Conservation (phyloP, 139 green algal genomes). For the Bryopsis sp. region DNA sequence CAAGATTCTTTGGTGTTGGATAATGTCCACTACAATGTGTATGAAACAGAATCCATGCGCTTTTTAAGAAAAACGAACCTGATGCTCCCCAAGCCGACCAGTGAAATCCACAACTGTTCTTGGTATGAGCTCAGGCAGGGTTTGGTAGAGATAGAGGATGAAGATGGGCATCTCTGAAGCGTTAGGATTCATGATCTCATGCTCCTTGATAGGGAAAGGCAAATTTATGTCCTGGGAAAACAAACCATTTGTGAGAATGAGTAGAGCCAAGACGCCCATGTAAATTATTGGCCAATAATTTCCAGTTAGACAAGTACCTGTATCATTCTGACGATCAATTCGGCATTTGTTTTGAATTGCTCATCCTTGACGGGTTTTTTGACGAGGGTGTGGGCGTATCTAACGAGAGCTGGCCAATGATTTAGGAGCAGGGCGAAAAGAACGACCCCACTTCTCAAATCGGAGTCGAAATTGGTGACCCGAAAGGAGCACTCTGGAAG, state of each 20-base stretch:
- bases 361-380: not conserved
- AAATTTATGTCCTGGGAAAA: conserved; percentile 38
- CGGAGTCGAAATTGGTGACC: conserved; percentile 43
- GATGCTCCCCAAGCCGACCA: conserved; percentile 44
- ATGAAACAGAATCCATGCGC: no score
- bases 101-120: conserved; percentile 45
- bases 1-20: no score
- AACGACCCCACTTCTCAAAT: conserved; percentile 44
- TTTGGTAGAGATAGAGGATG: conserved; percentile 50
- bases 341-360: conserved; percentile 22
- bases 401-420: conserved; percentile 15
- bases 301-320: no score
- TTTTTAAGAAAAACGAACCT: no score
- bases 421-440: conserved; percentile 40
- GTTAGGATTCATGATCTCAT: conserved; percentile 38
- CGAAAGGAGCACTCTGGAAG: conserved; percentile 21
- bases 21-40: no score
- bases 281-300: no score
- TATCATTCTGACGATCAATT: conserved; percentile 18
- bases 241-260: no score
- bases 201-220: conserved; percentile 35
- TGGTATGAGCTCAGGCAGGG: conserved; percentile 61
- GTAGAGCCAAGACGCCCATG: no score
- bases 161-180: conserved; percentile 44
- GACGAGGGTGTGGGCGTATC: conserved; percentile 3